These are phyloP conservation scores for Phytophthora citricola DNA, from an alignment of 352 stramenopile genomes.

Conservation along the genomic window DNA sequence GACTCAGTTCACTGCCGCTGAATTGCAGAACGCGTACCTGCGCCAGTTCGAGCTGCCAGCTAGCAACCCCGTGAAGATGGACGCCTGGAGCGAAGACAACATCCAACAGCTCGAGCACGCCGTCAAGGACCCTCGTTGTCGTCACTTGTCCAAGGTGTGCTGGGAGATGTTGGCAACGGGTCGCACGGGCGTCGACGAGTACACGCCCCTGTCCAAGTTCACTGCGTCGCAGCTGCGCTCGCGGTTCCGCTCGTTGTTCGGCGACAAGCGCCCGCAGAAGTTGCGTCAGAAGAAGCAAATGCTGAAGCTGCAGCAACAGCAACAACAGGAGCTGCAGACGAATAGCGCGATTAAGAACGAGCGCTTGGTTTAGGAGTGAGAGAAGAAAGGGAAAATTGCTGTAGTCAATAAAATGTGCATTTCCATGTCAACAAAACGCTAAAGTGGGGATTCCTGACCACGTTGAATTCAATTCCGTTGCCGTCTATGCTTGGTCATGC, in stretches of 20 bases:
- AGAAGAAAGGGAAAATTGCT: constrained; percentile 21
- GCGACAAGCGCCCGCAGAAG: constrained; percentile 79
- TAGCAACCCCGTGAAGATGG: constrained; percentile 52
- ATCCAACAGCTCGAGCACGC: constrained; percentile 73
- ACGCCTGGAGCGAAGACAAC: constrained; percentile 75
- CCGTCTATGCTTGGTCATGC: constrained; percentile 6
- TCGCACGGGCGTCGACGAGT: constrained; percentile 76
- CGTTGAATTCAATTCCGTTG: constrained; percentile 2
- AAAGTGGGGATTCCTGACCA: background rate
- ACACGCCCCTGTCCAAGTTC: constrained; percentile 75
- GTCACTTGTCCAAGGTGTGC: constrained; percentile 77
- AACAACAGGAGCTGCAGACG: constrained; percentile 34
- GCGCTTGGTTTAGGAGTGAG: constrained; percentile 29
- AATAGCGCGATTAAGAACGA: constrained; percentile 38
- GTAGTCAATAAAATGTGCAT: constrained; percentile 43
- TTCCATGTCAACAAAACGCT: constrained; percentile 13
- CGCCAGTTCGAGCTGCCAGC: constrained; percentile 68
- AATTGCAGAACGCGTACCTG: constrained; percentile 76
- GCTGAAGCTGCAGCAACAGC: constrained; percentile 59
- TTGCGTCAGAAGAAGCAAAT: constrained; percentile 71
- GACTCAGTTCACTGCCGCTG: constrained; percentile 66
- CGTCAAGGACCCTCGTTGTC: constrained; percentile 75
- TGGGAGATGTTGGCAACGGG: constrained; percentile 81
- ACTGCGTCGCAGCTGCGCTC: constrained; percentile 78
- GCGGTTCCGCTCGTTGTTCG: constrained; percentile 79